These are phyloP conservation scores for Saccharomyces hybrid DNA, from an alignment of 1,139 yeast species.

Conservation along the genomic window DNA sequence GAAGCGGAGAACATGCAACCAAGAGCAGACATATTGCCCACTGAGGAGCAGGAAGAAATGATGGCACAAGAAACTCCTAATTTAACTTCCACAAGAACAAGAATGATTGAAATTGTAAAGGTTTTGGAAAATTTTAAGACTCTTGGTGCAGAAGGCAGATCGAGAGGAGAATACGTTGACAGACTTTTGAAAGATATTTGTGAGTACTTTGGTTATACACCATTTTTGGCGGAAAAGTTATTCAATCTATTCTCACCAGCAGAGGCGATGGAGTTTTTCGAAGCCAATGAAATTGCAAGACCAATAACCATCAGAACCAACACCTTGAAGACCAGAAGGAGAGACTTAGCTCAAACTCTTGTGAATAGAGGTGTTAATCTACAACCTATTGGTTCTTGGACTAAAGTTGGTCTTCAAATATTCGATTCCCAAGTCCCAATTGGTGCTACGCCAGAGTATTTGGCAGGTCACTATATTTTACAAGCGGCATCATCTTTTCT, in stretches of 20 bases:
- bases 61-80: slow-evolving; percentile 53
- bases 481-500: slow-evolving; percentile 98
- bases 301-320: slow-evolving; percentile 96
- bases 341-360: slow-evolving; percentile 90
- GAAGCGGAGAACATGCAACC: slow-evolving; percentile 59
- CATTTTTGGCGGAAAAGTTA: slow-evolving; percentile 85
- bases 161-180: slow-evolving; percentile 72
- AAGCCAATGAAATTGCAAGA: slow-evolving; percentile 94
- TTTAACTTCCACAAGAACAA: slow-evolving; percentile 73
- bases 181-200: slow-evolving; percentile 79
- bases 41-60: slow-evolving; percentile 43
- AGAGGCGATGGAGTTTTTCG: slow-evolving; percentile 96
- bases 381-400: slow-evolving; percentile 97
- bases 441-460: slow-evolving; percentile 98
- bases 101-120: slow-evolving; percentile 92
- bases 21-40: slow-evolving; percentile 59
- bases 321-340: slow-evolving; percentile 86
- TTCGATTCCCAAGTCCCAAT: slow-evolving; percentile 98
- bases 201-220: slow-evolving; percentile 94
- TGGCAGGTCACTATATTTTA: slow-evolving; percentile 94
- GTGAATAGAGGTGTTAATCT: slow-evolving; percentile 95
- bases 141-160: slow-evolving; percentile 76
- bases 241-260: slow-evolving; percentile 86
- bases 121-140: slow-evolving; percentile 89
- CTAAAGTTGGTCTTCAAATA: slow-evolving; percentile 93